Evolutionary conservation across 768 basidiomycete genomes (phyloP).

Genomic region (Pisolithus sp.): DNA sequence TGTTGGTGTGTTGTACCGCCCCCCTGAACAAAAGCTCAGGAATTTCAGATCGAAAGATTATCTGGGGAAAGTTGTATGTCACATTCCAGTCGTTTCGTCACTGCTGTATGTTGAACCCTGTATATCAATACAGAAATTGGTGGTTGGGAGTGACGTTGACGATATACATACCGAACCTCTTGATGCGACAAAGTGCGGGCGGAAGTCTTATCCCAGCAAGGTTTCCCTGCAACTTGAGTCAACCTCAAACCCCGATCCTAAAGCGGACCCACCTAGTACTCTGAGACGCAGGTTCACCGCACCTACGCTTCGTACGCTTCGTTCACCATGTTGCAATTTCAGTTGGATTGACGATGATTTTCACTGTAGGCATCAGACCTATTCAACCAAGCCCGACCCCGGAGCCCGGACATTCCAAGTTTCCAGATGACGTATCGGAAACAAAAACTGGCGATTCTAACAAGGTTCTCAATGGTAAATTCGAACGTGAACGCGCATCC

Average conservation of each 20-base stretch:
- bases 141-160: constrained; percentile 72
- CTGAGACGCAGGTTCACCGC: constrained; percentile 47
- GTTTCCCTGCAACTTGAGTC: background rate
- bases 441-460: background rate
- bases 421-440: constrained; percentile 34
- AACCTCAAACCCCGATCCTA: constrained; percentile 34
- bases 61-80: constrained; percentile 79
- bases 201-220: constrained; percentile 22
- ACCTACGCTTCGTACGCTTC: constrained; percentile 27
- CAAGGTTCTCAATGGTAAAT: background rate
- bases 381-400: constrained; percentile 8
- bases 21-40: constrained; percentile 82
- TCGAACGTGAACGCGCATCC: background rate
- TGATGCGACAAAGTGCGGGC: constrained; percentile 65
- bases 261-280: constrained; percentile 47
- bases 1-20: constrained; percentile 84
- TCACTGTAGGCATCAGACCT: background rate
- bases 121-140: constrained; percentile 53
- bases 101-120: background rate
- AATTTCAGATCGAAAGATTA: constrained; percentile 87
- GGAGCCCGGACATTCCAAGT: constrained; percentile 51
- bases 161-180: constrained; percentile 81
- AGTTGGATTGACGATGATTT: constrained; percentile 5
- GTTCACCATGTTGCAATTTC: background rate
- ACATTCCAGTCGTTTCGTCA: background rate